These are phyloP conservation scores for Casuarina glauca DNA, from an alignment of 306 rosid genomes.

Conservation along the genomic window DNA sequence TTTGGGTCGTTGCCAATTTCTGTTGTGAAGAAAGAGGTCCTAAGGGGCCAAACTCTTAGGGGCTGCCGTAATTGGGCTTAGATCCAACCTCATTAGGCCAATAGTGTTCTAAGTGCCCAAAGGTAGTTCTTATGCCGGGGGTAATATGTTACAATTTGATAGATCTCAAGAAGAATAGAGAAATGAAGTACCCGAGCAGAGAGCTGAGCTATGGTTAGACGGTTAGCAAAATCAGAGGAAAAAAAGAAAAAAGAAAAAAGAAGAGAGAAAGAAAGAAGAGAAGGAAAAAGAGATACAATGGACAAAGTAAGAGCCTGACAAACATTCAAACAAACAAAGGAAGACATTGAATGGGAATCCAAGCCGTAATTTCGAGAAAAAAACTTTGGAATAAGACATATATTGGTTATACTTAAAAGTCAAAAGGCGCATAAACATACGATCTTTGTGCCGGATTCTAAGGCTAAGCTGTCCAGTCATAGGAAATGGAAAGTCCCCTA, in stretches of 20 bases:
- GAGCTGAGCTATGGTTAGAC: too few relatives aligned
- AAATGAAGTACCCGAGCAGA: not conserved
- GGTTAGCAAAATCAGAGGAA: too few relatives aligned
- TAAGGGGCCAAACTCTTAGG: not conserved
- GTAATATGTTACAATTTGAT: not conserved
- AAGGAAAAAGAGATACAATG: too few relatives aligned
- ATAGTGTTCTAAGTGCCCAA: too few relatives aligned
- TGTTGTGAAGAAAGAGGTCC: not conserved
- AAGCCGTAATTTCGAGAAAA: not conserved
- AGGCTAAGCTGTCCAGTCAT: not conserved
- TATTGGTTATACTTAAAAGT: not conserved
- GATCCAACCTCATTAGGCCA: not conserved
- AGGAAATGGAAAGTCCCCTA: too few relatives aligned
- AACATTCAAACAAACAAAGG: not conserved
- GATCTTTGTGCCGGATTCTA: not conserved
- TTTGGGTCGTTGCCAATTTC: not conserved
- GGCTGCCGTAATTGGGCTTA: not conserved
- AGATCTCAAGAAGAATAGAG: not conserved
- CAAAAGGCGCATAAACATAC: not conserved
- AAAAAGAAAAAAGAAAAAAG: too few relatives aligned
- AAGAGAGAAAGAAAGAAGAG: too few relatives aligned
- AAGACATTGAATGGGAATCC: not conserved
- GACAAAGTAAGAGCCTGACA: too few relatives aligned
- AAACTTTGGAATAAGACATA: not conserved
- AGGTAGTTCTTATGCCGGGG: too few relatives aligned